Conservation (phyloP, 2,329 filamentous ascomycete species). For the Blastomyces parvus region DNA sequence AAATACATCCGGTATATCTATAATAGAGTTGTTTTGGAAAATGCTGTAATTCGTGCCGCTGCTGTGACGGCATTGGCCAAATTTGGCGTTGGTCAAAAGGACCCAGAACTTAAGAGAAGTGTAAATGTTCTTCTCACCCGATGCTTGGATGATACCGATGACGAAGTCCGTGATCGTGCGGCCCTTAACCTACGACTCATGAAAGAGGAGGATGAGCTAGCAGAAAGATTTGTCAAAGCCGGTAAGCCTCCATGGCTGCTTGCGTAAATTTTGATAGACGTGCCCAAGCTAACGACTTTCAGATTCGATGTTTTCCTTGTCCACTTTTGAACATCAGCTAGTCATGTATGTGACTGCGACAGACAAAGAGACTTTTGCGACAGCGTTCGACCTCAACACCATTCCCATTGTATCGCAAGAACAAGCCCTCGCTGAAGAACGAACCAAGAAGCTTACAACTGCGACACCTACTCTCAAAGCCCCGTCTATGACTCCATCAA, state of each 20-base stretch:
- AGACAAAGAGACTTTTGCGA: slow-evolving; percentile 72
- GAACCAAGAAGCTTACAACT: slow-evolving; percentile 92
- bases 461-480: slow-evolving; percentile 90
- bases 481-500: slow-evolving; percentile 68
- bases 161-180: slow-evolving; percentile 92
- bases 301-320: slow-evolving; percentile 93
- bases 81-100: slow-evolving; percentile 93
- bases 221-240: slow-evolving; percentile 83
- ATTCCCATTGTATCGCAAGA: slow-evolving; percentile 91
- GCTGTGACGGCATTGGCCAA: slow-evolving; percentile 94
- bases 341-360: slow-evolving; percentile 95
- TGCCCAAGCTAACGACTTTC: slow-evolving; percentile 10
- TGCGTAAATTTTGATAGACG: neutral
- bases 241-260: slow-evolving; percentile 45
- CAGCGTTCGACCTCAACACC: slow-evolving; percentile 80
- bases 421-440: slow-evolving; percentile 90
- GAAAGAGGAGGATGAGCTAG: slow-evolving; percentile 80
- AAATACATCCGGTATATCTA: slow-evolving; percentile 99
- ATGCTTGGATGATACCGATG: slow-evolving; percentile 93
- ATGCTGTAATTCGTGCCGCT: slow-evolving; percentile 87
- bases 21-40: slow-evolving; percentile 94
- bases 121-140: slow-evolving; percentile 85
- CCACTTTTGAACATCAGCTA: slow-evolving; percentile 91
- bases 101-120: slow-evolving; percentile 91
- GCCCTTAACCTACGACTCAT: slow-evolving; percentile 87